Conservation (phyloP, 345 rosid genomes). For the Zanthoxylum bungeanum region DNA sequence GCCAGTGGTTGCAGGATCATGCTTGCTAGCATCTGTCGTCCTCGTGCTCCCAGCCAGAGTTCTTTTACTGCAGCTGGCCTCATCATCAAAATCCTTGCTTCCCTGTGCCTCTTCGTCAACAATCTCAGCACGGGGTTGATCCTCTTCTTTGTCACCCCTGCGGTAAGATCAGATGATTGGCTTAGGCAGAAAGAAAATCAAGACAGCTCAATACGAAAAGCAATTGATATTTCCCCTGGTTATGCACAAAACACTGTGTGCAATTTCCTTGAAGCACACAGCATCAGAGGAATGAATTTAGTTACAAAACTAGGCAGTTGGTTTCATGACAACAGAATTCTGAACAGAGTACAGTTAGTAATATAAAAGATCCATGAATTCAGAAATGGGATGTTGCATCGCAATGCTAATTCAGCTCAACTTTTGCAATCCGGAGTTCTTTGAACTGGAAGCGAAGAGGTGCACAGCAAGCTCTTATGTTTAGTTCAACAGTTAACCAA, state of each 20-base stretch:
- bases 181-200: not conserved
- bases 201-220: not conserved
- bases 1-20: not conserved
- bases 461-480: no score
- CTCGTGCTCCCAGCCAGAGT: slow-evolving; percentile 20
- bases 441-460: no score
- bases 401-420: no score
- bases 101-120: slow-evolving; percentile 39
- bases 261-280: no score
- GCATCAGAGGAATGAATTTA: no score
- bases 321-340: not conserved
- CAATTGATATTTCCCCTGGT: not conserved
- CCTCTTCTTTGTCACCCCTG: slow-evolving; percentile 54
- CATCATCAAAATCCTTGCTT: slow-evolving; percentile 44
- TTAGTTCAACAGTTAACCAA: no score
- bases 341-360: not conserved
- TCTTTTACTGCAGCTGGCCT: slow-evolving; percentile 12
- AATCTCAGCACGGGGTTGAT: slow-evolving; percentile 20
- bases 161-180: no score
- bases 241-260: not conserved
- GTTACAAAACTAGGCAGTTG: not conserved
- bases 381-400: no score
- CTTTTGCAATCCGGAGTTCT: no score
- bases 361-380: not conserved
- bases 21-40: slow-evolving; percentile 12